Evolutionary conservation across 768 basidiomycete genomes (phyloP).

Genomic region (Cystofilobasidium ferigula): DNA sequence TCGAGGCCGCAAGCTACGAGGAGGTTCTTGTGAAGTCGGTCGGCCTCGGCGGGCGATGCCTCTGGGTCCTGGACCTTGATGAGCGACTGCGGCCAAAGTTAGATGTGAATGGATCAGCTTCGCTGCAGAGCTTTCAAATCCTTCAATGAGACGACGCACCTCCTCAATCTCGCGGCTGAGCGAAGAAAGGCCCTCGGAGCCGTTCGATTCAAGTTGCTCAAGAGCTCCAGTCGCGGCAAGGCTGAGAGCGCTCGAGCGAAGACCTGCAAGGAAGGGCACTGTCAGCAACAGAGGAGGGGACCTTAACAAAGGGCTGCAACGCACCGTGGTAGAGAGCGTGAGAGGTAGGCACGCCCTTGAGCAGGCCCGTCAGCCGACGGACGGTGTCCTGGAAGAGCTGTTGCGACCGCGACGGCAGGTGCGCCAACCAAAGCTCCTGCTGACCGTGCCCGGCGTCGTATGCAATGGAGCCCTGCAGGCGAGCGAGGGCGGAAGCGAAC

Average conservation of each 20-base stretch:
- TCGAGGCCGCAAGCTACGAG: constrained; percentile 11
- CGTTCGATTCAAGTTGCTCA: neutral
- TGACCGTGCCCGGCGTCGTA: constrained; percentile 63
- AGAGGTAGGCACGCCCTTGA: constrained; percentile 2
- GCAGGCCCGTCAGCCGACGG: constrained; percentile 6
- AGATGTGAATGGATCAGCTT: neutral
- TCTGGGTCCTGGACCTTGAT: neutral
- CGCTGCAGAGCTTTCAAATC: neutral
- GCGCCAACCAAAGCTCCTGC: constrained; percentile 55
- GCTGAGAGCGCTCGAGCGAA: constrained; percentile 18
- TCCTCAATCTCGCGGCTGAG: constrained; percentile 16
- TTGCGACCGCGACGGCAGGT: constrained; percentile 28
- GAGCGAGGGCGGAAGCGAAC: constrained; percentile 28
- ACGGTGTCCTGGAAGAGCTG: constrained; percentile 15
- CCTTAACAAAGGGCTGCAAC: neutral
- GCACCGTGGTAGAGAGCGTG: constrained; percentile 16
- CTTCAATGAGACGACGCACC: neutral
- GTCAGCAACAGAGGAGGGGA: neutral
- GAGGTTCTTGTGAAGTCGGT: constrained; percentile 9
- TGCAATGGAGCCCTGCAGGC: constrained; percentile 47
- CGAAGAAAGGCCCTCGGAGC: neutral
- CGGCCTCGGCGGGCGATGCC: neutral
- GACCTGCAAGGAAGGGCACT: neutral
- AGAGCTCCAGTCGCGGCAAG: constrained; percentile 13
- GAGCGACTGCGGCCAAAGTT: constrained; percentile 6